Percentiles rank a stretch among this genome's conserved stretches.
phyloP scores from a whole-genome alignment of 345 rosid species.

The Clausena lansium region DNA sequence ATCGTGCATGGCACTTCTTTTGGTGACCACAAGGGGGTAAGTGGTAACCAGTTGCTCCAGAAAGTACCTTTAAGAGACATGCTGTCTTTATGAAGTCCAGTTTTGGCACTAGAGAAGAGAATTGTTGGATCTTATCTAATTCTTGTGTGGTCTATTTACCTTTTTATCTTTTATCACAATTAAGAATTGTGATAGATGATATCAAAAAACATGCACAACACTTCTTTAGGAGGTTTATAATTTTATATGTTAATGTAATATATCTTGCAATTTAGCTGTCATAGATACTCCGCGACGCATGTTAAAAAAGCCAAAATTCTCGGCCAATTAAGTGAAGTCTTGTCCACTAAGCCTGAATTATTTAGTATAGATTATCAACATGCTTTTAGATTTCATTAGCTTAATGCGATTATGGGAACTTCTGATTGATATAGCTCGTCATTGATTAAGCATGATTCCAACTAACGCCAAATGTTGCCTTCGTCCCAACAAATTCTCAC shows the following conservation, averaged over 20 bases:
- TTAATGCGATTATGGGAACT: slow-evolving; percentile 11
- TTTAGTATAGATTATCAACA: not conserved
- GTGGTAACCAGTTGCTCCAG: slow-evolving; percentile 9
- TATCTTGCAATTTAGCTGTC: not conserved
- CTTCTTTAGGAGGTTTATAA: slow-evolving; percentile 5
- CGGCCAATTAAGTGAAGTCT: slow-evolving; percentile 22
- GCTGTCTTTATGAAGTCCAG: slow-evolving; percentile 1
- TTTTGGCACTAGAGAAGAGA: not conserved
- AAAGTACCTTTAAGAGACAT: slow-evolving; percentile 8
- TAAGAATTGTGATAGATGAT: slow-evolving; percentile 5
- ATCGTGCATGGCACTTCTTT: slow-evolving; percentile 19
- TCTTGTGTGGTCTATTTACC: not conserved
- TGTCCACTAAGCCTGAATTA: slow-evolving; percentile 20
- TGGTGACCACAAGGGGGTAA: slow-evolving; percentile 1
- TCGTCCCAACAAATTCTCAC: not conserved
- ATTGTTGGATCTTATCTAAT: not conserved
- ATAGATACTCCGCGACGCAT: not conserved
- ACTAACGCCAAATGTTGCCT: not conserved
- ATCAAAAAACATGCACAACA: not conserved
- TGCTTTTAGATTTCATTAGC: slow-evolving; percentile 1
- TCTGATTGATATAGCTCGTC: slow-evolving; percentile 2
- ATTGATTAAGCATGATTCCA: slow-evolving; percentile 10
- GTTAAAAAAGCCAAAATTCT: slow-evolving; percentile 28
- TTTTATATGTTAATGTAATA: not conserved
- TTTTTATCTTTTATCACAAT: not conserved